Conservation (phyloP, 2,329 filamentous ascomycete genomes). For the Lachnellula willkommii region DNA sequence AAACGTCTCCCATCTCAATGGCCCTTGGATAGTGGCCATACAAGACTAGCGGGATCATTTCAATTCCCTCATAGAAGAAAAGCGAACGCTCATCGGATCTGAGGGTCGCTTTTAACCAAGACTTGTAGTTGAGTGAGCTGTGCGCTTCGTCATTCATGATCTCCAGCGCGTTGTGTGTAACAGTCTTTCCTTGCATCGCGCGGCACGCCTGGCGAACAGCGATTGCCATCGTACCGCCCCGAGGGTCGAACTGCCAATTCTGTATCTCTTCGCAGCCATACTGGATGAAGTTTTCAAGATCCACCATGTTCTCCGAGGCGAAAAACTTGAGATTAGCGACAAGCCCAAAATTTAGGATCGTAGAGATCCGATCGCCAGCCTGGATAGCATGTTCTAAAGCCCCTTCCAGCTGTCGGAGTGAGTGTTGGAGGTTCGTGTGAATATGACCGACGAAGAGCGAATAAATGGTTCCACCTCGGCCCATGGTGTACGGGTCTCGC, state of each 20-base stretch:
- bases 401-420: conserved; percentile 56
- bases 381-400: conserved; percentile 61
- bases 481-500: conserved; percentile 59
- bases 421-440: conserved; percentile 53
- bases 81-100: conserved; percentile 56
- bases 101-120: conserved; percentile 48
- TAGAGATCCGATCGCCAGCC: conserved; percentile 65
- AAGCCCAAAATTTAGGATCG: conserved; percentile 66
- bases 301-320: conserved; percentile 61
- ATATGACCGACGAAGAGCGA: conserved; percentile 67
- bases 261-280: conserved; percentile 70
- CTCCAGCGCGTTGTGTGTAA: conserved; percentile 37
- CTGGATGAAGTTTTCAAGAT: conserved; percentile 63
- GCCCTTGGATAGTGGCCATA: conserved; percentile 59
- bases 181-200: conserved; percentile 71
- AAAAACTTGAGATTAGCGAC: conserved; percentile 63
- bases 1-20: conserved; percentile 49
- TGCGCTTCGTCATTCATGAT: conserved; percentile 68
- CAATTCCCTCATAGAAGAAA: conserved; percentile 63
- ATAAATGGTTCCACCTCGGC: conserved; percentile 64
- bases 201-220: conserved; percentile 60
- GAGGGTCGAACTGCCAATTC: conserved; percentile 65
- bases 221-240: conserved; percentile 66
- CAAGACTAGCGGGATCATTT: conserved; percentile 57
- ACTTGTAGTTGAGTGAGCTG: conserved; percentile 52